These are phyloP conservation scores for Arabidopsis lyrata DNA, from an alignment of 441 rosid genomes.

Conservation along the genomic window DNA sequence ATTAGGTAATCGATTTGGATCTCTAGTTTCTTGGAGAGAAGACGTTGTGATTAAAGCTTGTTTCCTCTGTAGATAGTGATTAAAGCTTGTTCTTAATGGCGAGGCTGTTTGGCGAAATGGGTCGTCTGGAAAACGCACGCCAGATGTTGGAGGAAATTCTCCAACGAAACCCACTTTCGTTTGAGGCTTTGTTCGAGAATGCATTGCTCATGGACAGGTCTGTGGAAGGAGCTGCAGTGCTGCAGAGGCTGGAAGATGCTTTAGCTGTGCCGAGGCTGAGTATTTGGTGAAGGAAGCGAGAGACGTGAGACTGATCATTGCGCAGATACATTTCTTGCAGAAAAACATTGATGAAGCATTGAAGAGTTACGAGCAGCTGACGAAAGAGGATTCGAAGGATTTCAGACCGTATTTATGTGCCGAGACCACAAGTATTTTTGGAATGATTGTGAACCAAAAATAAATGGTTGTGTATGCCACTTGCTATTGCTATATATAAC, in stretches of 20 bases:
- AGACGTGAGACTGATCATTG: constrained; percentile 86
- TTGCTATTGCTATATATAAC: no score
- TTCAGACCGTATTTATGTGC: constrained; percentile 84
- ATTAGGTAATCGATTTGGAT: constrained; percentile 17
- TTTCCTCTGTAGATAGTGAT: no score
- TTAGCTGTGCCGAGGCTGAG: constrained; percentile 65
- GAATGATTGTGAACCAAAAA: no score
- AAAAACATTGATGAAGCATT: constrained; percentile 86
- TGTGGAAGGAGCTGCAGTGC: constrained; percentile 80
- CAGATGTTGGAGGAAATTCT: constrained; percentile 89
- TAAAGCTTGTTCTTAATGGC: constrained; percentile 81
- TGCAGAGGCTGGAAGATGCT: constrained; percentile 74
- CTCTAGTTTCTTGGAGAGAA: no score
- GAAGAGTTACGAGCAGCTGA: constrained; percentile 71
- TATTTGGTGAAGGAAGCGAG: constrained; percentile 71
- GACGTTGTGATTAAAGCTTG: no score
- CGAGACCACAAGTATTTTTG: no score
- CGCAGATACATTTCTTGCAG: constrained; percentile 83
- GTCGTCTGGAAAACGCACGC: constrained; percentile 69
- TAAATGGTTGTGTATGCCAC: no score
- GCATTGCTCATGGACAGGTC: constrained; percentile 85
- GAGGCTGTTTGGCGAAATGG: constrained; percentile 65
- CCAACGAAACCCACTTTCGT: constrained; percentile 64
- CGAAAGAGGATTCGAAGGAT: constrained; percentile 77
- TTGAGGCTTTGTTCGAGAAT: constrained; percentile 89